Evolutionary conservation across 495 filamentous ascomycete species (phyloP), one percentile per base, ranked within the genome.

Genomic region (Penicillium cinerascens): DNA sequence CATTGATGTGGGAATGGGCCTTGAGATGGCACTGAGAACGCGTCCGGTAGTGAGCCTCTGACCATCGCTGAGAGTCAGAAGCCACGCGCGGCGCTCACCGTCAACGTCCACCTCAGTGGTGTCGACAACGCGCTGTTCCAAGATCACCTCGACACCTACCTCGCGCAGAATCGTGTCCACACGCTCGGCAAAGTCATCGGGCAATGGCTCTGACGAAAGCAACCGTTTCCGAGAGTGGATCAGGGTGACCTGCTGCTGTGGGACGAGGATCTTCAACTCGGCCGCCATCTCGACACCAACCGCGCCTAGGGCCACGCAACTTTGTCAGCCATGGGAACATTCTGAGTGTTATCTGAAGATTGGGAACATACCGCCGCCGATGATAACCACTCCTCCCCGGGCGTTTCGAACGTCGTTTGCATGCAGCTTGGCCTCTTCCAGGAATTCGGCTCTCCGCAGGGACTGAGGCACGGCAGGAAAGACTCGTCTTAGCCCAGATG

Each of bases 231-330:
- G 73, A 0, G 86, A 88, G 63, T 89, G 86, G n/a, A 87, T 76
- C 0, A 89, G 71, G 0, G 80, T 86, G 18, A 89, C 77, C 33
- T 76, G 74, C 36, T 82, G 65, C 2, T 73, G 37, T 0, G 86
- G 85, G n/a, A 81, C 66, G 9, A 81, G 63, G 10, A 74, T 59
- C 60, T 85, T 86, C 40, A 87, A 60, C 64, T 89, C 86, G 10
- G 83, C 77, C 0, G 86, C 84, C 73, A 88, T 85, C 58, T 89
- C 86, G 39, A 88, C 79, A 9, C 86, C 86, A 3, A 88, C 86
- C 8, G 86, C 86, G 15, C 84, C 84, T 71, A 54, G 11, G 6
- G 8, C 15, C 20, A 27, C 29, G 3, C 13, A 4, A 26, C 53
- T 23, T 13, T 6, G 27, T 51, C 23, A 51, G 36, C 25, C 45